phyloP scores from a whole-genome alignment of 106 monocot species.

The Acorus gramineus region DNA sequence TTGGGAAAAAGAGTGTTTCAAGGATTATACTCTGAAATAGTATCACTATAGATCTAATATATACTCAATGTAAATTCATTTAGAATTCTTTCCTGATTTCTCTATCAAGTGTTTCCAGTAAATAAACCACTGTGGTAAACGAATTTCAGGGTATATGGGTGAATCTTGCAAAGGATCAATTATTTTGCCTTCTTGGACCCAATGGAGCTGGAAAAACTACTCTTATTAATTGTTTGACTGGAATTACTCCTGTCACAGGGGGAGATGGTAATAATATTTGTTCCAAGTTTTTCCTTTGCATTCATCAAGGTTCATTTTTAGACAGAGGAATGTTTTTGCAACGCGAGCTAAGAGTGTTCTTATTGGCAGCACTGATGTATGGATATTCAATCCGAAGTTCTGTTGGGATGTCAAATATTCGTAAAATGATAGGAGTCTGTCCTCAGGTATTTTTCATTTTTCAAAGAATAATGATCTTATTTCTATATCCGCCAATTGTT shows the following conservation, averaged over 20 bases:
- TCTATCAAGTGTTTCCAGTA: too few relatives aligned
- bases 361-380: conserved; percentile 68
- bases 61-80: too few relatives aligned
- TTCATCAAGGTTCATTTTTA: background rate
- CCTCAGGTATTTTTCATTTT: conserved; percentile 51
- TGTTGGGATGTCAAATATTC: conserved; percentile 78
- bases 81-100: too few relatives aligned
- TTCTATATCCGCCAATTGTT: too few relatives aligned
- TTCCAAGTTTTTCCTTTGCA: background rate
- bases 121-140: too few relatives aligned
- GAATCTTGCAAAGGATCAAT: conserved; percentile 71
- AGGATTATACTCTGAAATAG: too few relatives aligned
- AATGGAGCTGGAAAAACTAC: conserved; percentile 99
- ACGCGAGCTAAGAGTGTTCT: background rate
- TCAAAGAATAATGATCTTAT: too few relatives aligned
- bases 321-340: background rate
- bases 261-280: conserved; percentile 63
- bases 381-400: conserved; percentile 69
- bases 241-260: conserved; percentile 75
- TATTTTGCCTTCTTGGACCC: conserved; percentile 94
- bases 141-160: conserved; percentile 70
- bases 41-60: too few relatives aligned
- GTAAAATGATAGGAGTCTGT: conserved; percentile 84
- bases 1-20: too few relatives aligned
- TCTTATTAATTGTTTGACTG: conserved; percentile 81